phyloP scores from a whole-genome alignment of 2,329 filamentous ascomycete species.

The Tolypocladium cylindrosporum region DNA sequence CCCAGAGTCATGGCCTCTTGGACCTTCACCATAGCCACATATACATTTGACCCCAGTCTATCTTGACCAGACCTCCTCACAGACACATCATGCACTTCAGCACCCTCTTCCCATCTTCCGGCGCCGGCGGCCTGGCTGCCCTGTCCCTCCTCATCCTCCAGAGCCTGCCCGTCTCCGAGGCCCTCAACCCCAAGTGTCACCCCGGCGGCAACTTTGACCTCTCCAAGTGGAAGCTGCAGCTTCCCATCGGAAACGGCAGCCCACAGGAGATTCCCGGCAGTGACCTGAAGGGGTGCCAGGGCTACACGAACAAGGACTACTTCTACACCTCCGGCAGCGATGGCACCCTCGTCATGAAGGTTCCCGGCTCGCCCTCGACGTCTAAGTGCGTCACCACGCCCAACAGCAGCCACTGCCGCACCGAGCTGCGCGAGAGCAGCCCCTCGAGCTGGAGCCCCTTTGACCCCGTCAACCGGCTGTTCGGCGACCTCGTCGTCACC shows the following conservation, averaged over 20 bases:
- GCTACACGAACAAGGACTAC: slow-evolving; percentile 23
- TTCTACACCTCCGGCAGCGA: slow-evolving; percentile 24
- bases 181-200: neutral
- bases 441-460: slow-evolving; percentile 23
- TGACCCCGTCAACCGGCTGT: slow-evolving; percentile 20
- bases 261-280: slow-evolving; percentile 13
- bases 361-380: slow-evolving; percentile 20
- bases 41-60: no score
- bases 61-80: no score
- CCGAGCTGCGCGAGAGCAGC: slow-evolving; percentile 26
- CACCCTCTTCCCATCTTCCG: no score
- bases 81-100: no score
- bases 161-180: neutral
- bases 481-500: slow-evolving; percentile 7
- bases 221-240: slow-evolving; percentile 23
- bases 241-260: slow-evolving; percentile 20
- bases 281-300: slow-evolving; percentile 23
- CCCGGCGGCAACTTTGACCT: slow-evolving; percentile 22
- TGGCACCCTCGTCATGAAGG: slow-evolving; percentile 27
- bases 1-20: no score
- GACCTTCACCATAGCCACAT: no score
- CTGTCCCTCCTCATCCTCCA: no score
- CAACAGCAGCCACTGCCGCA: slow-evolving; percentile 30
- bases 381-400: slow-evolving; percentile 27
- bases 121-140: no score